Percentiles rank a stretch among this genome's conserved stretches.
phyloP scores from a whole-genome alignment of 768 basidiomycete genomes.

The Russula sp. region DNA sequence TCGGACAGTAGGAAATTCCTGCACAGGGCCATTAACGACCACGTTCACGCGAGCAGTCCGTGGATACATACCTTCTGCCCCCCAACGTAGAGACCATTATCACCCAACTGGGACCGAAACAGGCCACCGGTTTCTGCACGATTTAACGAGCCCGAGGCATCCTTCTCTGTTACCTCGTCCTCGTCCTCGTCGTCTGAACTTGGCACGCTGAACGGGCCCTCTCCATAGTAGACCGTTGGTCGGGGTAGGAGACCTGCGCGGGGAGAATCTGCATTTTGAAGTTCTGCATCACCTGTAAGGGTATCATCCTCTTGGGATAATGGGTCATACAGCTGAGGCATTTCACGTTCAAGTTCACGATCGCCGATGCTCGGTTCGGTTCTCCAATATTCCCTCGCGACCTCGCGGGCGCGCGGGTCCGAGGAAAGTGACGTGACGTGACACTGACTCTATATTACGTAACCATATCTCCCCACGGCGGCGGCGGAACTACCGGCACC shows the following conservation, averaged over 20 bases:
- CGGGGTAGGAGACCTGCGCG: conserved; percentile 7
- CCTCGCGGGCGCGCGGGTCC: no score
- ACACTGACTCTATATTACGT: not conserved
- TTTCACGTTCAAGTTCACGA: not conserved
- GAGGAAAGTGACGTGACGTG: not conserved
- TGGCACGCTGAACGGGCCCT: conserved; percentile 71
- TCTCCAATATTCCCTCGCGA: no score
- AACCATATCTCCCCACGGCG: no score
- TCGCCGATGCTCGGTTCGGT: not conserved
- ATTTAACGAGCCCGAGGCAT: conserved; percentile 27
- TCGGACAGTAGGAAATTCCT: conserved; percentile 51
- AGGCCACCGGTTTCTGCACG: conserved; percentile 29
- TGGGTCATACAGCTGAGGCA: conserved; percentile 23
- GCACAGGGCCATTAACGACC: conserved; percentile 8
- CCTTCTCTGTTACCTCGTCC: conserved; percentile 47
- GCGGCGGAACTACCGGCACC: no score
- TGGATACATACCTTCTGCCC: conserved; percentile 32
- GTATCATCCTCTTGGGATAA: conserved; percentile 23
- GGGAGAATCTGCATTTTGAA: not conserved
- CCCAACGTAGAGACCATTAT: conserved; percentile 33
- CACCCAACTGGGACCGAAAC: conserved; percentile 23
- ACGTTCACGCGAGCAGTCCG: conserved; percentile 1
- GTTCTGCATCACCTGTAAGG: not conserved
- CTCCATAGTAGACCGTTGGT: conserved; percentile 54
- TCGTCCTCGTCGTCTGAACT: conserved; percentile 71